Evolutionary conservation across 345 rosid species (phyloP), one percentile per base, ranked within the genome.

Genomic region (Hibiscus tridactylites): DNA sequence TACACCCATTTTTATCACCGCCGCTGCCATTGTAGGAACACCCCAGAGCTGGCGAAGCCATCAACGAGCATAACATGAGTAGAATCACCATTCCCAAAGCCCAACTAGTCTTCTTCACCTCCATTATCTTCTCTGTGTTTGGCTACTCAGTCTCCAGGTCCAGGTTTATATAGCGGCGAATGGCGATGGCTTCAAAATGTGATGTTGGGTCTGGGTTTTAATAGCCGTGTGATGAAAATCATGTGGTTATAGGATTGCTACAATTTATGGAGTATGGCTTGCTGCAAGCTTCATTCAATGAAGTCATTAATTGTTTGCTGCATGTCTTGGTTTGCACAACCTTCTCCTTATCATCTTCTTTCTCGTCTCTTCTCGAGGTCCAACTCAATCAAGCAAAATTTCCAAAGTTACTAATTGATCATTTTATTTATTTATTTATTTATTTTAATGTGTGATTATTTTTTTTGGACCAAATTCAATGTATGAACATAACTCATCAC

Each of bases 1-100:
- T 79, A 70, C 97, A 92, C 13, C 78, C 85, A 2, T 46, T 46
- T 9, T 46, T 46, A 9, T 46, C 7, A 1, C 49, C 13, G 7
- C 75, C 5, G 52, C 73, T 1, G 5, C 56, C 78, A 6, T 49
- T 44, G 0, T 70, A 31, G 1, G 71, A 52, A 50, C 84, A 80
- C 0, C 73, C 80, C 69, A 16, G 0, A 28, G 78, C 66, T 37
- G 77, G 77, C 35, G 68, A 31, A 12, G 61, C 16, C 54, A 49
- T 26, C 77, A 61, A 67, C 73, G 73, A 12, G 68, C 74, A 24
- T 24, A 67, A 17, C 60, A 76, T 17, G 58, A 78, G 24, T 33
- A 75, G 46, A 78, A 74, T 19, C 59, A 21, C 1, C 3, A 70
- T 3, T 59, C n/a, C 53, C 46, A 73, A 24, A 39, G 73, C 62